Evolutionary conservation across 176 grass and related monocot genomes (phyloP).

Genomic region (Miscanthus lutarioriparius): DNA sequence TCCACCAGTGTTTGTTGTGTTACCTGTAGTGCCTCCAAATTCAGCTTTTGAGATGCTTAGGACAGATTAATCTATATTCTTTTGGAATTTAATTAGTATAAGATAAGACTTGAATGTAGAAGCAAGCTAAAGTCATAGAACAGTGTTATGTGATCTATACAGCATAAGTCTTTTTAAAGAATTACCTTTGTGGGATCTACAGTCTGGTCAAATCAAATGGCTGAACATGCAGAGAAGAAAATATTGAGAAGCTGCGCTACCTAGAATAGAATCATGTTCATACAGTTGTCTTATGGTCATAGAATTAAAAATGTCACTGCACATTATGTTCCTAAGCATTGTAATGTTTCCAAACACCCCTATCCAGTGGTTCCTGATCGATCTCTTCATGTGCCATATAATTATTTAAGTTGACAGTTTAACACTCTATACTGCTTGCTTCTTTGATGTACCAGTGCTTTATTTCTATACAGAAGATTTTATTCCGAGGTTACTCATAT

Average conservation of each 20-base stretch:
- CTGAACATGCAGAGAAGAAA: background rate
- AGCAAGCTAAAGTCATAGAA: no score
- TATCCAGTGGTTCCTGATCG: background rate
- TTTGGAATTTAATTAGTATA: no score
- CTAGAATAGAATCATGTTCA: background rate
- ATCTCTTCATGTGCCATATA: background rate
- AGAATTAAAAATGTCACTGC: background rate
- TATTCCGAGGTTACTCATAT: slow-evolving; percentile 10
- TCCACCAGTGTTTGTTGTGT: no score
- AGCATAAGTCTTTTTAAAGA: slow-evolving; percentile 5
- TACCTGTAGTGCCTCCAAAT: no score
- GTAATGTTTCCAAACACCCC: background rate
- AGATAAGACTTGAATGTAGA: no score
- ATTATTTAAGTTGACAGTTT: slow-evolving; percentile 3
- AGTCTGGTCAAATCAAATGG: background rate
- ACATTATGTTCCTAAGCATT: background rate
- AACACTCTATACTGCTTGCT: background rate
- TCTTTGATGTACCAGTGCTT: background rate
- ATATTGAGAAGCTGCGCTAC: background rate
- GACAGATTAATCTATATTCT: no score
- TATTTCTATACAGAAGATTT: background rate
- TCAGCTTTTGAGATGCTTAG: no score
- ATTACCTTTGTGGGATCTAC: background rate
- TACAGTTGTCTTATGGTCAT: background rate
- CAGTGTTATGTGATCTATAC: background rate